Conservation (phyloP, 164 flowering plant species). For the Kalanchoe fedtschenkoi region DNA sequence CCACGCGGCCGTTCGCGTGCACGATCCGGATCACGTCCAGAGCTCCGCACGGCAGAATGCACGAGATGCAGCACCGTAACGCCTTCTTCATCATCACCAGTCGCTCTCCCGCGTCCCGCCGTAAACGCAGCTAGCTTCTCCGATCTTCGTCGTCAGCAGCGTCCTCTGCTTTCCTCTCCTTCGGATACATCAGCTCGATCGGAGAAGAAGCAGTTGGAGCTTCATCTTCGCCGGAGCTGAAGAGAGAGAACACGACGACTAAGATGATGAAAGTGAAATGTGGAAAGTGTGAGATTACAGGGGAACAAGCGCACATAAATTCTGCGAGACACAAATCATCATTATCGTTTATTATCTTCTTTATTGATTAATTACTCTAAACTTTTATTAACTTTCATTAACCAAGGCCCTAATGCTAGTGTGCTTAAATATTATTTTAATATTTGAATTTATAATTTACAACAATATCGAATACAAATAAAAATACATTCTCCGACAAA, state of each 20-base stretch:
- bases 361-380: background rate
- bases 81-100: constrained; percentile 1
- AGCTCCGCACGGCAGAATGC: constrained; percentile 90
- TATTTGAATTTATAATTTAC: too few relatives aligned
- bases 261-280: background rate
- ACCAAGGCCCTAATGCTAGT: too few relatives aligned
- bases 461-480: too few relatives aligned
- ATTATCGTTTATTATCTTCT: background rate
- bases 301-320: background rate
- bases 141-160: background rate
- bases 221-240: background rate
- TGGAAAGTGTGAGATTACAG: background rate
- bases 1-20: constrained; percentile 68
- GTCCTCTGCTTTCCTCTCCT: background rate
- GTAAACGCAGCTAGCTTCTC: background rate
- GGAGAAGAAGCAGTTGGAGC: background rate
- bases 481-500: too few relatives aligned
- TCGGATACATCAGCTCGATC: background rate
- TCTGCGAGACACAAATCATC: too few relatives aligned
- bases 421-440: too few relatives aligned
- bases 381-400: background rate
- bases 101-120: too few relatives aligned
- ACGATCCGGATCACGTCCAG: constrained; percentile 80
- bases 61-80: constrained; percentile 76
- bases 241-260: background rate